Evolutionary conservation across 805 yeast species (phyloP), one percentile per base, ranked within the genome.

Genomic region (Saccharomycopsis olivae): DNA sequence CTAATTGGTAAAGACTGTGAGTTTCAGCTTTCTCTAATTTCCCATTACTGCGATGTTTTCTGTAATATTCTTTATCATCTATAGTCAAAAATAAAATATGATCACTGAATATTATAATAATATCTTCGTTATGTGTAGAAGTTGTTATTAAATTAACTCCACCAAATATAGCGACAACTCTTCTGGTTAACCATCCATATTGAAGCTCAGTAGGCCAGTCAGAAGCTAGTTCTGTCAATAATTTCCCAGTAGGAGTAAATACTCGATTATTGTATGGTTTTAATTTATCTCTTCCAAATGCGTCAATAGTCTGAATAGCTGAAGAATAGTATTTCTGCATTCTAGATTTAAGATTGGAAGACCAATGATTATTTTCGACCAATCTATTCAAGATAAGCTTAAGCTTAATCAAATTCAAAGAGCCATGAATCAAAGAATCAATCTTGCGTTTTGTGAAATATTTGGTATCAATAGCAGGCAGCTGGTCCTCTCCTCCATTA

Each of bases 241-340:
- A 68, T 55, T 86, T 87, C 1, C 96, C 96, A 0, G 95, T 78
- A 2, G 95, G 95, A 0, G 96, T 88, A 55, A 87, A 83, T 0
- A 86, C 76, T 47, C 95, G 62, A 39, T 76, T 65, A 44, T 69
- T 71, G 47, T 71, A 76, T 6, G 74, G 71, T 36, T 60, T 61
- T 39, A 66, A 48, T 36, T 65, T 63, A 37, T 66, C 73, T 18
- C 65, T 70, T 1, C 89, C 95, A 62, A 87, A 88, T 0, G 96
- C 81, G 50, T 84, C 83, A 17, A 87, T 79, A 0, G 87, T 78
- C 21, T 71, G 73, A 2, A 72, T 56, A 2, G 84, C 71, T 2
- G 75, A 69, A 4, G 66, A 51, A 51, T 72, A 75, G 49, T 68
- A 70, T 43, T 61, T 59, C 18, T 53, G 52, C 2, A 61, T 61